These are phyloP conservation scores for Arthroderma uncinatum DNA, from an alignment of 2,329 filamentous ascomycete genomes.

Conservation along the genomic window DNA sequence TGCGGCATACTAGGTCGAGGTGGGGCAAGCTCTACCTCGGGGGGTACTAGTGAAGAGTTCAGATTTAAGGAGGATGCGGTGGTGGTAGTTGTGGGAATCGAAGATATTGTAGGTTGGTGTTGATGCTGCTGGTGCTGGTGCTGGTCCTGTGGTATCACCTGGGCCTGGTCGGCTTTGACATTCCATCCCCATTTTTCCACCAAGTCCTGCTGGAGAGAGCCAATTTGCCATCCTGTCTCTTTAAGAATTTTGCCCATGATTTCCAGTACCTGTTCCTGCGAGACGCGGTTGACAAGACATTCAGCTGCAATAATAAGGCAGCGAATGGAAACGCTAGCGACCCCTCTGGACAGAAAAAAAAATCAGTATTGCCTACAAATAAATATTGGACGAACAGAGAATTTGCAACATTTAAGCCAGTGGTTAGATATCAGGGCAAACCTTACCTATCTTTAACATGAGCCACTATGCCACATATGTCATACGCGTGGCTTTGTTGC, in stretches of 20 bases:
- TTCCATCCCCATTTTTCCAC: slow-evolving; percentile 70
- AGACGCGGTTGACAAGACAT: slow-evolving; percentile 53
- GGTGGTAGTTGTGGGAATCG: slow-evolving; percentile 2
- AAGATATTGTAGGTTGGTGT: neutral
- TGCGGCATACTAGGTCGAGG: slow-evolving; percentile 26
- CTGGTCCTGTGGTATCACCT: slow-evolving; percentile 18
- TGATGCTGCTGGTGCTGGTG: slow-evolving; percentile 22
- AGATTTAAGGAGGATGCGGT: slow-evolving; percentile 8
- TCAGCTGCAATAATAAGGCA: slow-evolving; percentile 68
- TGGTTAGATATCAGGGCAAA: slow-evolving; percentile 8
- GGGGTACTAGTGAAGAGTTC: slow-evolving; percentile 16
- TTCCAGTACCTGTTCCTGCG: slow-evolving; percentile 69
- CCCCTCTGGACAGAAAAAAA: slow-evolving; percentile 39
- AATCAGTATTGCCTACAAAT: neutral
- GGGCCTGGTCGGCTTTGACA: slow-evolving; percentile 18
- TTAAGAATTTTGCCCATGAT: slow-evolving; percentile 66
- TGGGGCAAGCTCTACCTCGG: slow-evolving; percentile 19
- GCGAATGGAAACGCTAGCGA: slow-evolving; percentile 67
- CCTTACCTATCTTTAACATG: slow-evolving; percentile 63
- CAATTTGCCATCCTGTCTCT: slow-evolving; percentile 68
- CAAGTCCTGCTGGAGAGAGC: slow-evolving; percentile 59
- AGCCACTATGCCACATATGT: slow-evolving; percentile 80
- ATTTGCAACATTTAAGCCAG: neutral
- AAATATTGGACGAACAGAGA: neutral
- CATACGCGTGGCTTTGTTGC: slow-evolving; percentile 63